These are phyloP conservation scores for Zymoseptoria crescenta DNA, from an alignment of 2,329 filamentous ascomycete genomes.

Conservation along the genomic window DNA sequence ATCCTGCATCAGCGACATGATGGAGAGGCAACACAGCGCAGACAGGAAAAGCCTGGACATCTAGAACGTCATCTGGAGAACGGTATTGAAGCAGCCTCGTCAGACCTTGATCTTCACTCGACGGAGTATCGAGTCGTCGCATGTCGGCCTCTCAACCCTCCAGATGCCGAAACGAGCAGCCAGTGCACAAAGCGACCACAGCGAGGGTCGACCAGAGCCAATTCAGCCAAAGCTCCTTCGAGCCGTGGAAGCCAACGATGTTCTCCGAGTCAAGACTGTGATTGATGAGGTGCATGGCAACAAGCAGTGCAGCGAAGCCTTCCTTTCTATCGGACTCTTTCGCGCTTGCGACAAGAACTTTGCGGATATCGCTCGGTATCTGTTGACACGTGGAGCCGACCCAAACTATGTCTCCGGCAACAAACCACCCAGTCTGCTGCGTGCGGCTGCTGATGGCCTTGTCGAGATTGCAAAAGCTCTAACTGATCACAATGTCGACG, in stretches of 20 bases:
- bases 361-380: conserved; percentile 20
- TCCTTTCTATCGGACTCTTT: conserved; percentile 35
- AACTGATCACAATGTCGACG: conserved; percentile 14
- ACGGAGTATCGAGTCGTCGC: background rate
- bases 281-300: conserved; percentile 29
- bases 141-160: background rate
- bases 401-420: conserved; percentile 25
- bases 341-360: conserved; percentile 34
- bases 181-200: conserved; percentile 13
- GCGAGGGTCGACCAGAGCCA: conserved; percentile 17
- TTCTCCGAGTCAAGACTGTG: conserved; percentile 27
- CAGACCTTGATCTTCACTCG: background rate
- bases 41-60: background rate
- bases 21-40: background rate
- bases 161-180: conserved; percentile 11
- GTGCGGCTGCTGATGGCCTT: conserved; percentile 17
- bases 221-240: conserved; percentile 37
- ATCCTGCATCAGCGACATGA: background rate
- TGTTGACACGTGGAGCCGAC: conserved; percentile 34
- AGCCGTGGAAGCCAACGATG: conserved; percentile 33
- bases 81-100: background rate
- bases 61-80: background rate
- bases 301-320: conserved; percentile 32
- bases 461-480: conserved; percentile 11
- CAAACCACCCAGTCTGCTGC: conserved; percentile 15